Conservation (phyloP, 1,284 basidiomycete genomes). For the Rhodotorula glutinis region DNA sequence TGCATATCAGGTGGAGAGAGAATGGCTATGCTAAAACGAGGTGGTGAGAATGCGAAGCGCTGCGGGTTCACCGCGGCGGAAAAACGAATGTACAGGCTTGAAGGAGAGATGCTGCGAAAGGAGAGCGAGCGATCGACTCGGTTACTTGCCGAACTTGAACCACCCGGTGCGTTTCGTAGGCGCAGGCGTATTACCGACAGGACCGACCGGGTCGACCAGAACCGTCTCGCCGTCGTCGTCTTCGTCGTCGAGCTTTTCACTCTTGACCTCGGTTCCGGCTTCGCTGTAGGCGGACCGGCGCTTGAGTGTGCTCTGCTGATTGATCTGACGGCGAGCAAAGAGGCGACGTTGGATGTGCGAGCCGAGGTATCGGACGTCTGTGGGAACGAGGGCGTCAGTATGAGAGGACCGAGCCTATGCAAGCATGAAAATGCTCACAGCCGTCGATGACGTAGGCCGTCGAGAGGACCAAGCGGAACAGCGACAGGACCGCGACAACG, state of each 20-base stretch:
- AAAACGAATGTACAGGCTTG: too few species aligned
- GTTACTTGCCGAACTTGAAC: not conserved
- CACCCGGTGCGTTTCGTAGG: not conserved
- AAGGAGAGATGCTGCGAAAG: too few species aligned
- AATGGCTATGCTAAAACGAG: too few species aligned
- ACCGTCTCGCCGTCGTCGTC: not conserved
- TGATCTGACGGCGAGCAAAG: constrained; percentile 21
- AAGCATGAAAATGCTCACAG: not conserved
- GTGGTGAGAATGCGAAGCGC: too few species aligned
- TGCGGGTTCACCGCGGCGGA: too few species aligned
- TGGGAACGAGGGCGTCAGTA: not conserved
- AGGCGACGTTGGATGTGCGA: constrained; percentile 13
- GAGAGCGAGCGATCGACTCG: too few species aligned
- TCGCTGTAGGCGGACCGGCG: constrained; percentile 3
- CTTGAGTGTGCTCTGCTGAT: constrained; percentile 8
- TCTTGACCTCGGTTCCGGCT: constrained; percentile 13
- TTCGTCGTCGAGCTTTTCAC: constrained; percentile 1
- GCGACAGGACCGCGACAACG: constrained; percentile 62
- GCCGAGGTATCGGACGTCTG: constrained; percentile 24
- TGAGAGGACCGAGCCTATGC: not conserved
- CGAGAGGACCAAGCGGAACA: constrained; percentile 61
- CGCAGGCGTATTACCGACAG: not conserved
- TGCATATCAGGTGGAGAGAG: too few species aligned
- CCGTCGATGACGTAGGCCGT: constrained; percentile 62
- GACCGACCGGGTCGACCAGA: constrained; percentile 1